Base-by-base conservation (phyloP, 192 early-diverging fungal genomes). In the Pilaira anomala region DNA sequence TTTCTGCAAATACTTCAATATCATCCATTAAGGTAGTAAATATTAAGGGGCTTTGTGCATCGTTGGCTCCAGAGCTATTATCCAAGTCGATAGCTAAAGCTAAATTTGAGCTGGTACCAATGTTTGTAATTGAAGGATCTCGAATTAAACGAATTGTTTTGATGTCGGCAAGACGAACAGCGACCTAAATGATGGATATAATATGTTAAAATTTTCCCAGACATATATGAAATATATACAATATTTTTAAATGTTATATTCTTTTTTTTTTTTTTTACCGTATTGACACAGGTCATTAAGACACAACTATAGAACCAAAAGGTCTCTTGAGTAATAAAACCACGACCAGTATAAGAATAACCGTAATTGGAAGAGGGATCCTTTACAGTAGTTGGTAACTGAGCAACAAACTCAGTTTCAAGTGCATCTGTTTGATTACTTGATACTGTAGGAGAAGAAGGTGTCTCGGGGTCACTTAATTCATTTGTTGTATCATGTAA, bases 251-350 rank as follows among this genome's bases (percentile, higher is more conserved):
- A 14, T 11, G 19, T 16, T n/a, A 26, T 14, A 30, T 3, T 54
- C 6, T 30, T n/a, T 46, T 61, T 45, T n/a, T 46, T 46, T 30
- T 33, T 22, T 24, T 53, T 59, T 69, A 87, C 76, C n/a, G 80
- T 82, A 39, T 74, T 80, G n/a, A 88, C 70, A 42, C 84, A 83
- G 3, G 83, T 81, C 69, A 88, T 79, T 40, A 88, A 76, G 36
- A 79, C 80, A 33, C 83, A 88, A 51, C 71, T 73, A 19, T 87
- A 80, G 40, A 88, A 87, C 61, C 85, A 88, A 19, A 88, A 70
- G 3, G 76, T 77, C 51, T 87, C 78, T 58, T 88, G 87, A 3
- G 85, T 87, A 21, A 88, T 51, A 61, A 73, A 88, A 25, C 80
- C 71, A 39, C 83, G 73, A 3, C 86, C 86, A 22, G 81, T 85